Percentiles rank a stretch among this genome's conserved stretches.
These are phyloP conservation scores for Chloranthus sessilifolius DNA, from an alignment of 164 flowering plant genomes.

Conservation along the genomic window DNA sequence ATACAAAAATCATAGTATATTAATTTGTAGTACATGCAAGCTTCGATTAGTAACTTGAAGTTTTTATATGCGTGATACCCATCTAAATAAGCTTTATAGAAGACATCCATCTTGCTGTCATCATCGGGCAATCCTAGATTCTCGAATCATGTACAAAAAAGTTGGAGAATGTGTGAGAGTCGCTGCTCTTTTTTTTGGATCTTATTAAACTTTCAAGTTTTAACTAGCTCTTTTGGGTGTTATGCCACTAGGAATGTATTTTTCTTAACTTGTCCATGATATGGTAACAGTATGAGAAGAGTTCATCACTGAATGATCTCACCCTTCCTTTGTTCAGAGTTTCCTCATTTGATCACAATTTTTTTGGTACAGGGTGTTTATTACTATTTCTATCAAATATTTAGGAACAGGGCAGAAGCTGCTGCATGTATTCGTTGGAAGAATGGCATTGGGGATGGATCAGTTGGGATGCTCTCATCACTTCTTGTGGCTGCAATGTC, in stretches of 20 bases:
- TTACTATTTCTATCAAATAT: constrained; percentile 98
- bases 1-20: no score
- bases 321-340: constrained; percentile 6
- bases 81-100: no score
- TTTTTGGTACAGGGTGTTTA: constrained; percentile 88
- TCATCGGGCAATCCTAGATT: no score
- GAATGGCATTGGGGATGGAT: constrained; percentile 90
- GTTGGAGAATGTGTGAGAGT: not conserved
- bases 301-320: not conserved
- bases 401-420: constrained; percentile 79
- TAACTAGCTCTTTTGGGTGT: not conserved
- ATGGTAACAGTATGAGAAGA: not conserved
- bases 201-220: no score
- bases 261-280: not conserved
- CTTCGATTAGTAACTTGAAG: no score
- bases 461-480: constrained; percentile 93
- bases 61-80: no score
- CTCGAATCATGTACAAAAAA: no score
- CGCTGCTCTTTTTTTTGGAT: not conserved
- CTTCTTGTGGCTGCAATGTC: constrained; percentile 88
- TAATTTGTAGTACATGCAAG: no score
- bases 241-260: not conserved
- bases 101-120: no score
- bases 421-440: constrained; percentile 49
- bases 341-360: constrained; percentile 24